These are phyloP conservation scores for Solanum neorickii DNA, from an alignment of 257 asterid species.

Conservation along the genomic window DNA sequence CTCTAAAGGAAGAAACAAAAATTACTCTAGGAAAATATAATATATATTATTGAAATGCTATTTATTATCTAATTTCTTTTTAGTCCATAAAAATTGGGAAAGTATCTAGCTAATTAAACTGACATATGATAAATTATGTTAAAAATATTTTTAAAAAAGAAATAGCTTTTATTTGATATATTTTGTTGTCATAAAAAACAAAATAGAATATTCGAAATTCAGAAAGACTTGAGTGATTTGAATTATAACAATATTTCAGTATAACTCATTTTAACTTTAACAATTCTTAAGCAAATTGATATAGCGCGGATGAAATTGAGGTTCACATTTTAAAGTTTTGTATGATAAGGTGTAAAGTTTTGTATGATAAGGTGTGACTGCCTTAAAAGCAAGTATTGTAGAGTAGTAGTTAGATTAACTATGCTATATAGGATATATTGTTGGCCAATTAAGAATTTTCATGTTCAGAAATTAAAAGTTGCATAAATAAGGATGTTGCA, in stretches of 20 bases:
- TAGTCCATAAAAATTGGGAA: background rate
- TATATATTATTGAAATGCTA: no score
- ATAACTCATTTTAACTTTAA: no score
- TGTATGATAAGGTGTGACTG: background rate
- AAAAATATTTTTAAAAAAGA: background rate
- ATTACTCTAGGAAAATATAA: background rate
- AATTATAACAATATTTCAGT: no score
- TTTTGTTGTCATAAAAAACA: background rate
- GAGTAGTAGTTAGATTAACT: background rate
- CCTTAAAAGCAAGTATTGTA: no score
- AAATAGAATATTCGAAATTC: background rate
- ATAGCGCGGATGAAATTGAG: background rate
- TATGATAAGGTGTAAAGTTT: background rate
- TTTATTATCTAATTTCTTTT: background rate
- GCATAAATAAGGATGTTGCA: background rate
- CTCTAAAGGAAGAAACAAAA: background rate
- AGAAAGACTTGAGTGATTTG: background rate
- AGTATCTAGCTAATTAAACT: no score
- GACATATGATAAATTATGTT: background rate
- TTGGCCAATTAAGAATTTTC: background rate
- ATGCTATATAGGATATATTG: no score
- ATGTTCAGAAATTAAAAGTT: no score
- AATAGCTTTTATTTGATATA: background rate
- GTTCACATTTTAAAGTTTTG: background rate
- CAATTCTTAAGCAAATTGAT: background rate